Evolutionary conservation across 495 filamentous ascomycete species (phyloP).

Genomic region (Neurospora sp.): DNA sequence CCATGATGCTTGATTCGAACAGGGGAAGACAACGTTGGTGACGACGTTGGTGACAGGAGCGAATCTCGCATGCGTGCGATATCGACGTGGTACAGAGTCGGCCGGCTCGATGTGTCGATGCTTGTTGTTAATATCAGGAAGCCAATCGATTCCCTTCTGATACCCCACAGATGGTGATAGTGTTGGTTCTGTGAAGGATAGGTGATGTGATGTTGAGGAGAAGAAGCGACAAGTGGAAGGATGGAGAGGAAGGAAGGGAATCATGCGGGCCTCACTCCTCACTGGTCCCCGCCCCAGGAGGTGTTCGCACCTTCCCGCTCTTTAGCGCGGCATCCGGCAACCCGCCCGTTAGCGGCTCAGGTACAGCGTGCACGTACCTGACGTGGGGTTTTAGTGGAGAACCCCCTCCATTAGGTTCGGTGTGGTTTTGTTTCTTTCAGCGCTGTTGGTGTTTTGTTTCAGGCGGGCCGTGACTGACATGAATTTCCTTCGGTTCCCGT

Average conservation of each 20-base stretch:
- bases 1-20: not conserved
- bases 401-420: not conserved
- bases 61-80: not conserved
- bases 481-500: not conserved
- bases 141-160: not conserved
- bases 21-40: not conserved
- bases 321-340: conserved; percentile 8
- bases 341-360: not conserved
- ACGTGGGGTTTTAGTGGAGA: not conserved
- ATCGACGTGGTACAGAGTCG: not conserved
- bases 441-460: not conserved
- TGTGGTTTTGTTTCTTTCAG: not conserved
- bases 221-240: conserved; percentile 1
- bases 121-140: not conserved
- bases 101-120: not conserved
- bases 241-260: not conserved
- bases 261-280: not conserved
- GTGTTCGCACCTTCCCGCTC: conserved; percentile 13
- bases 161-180: not conserved
- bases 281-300: not conserved
- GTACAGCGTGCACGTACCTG: not conserved
- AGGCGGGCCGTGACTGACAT: not conserved
- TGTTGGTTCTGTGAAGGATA: not conserved
- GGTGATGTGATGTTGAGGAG: not conserved
- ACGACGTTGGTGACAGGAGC: not conserved